Percentiles rank a stretch among this genome's conserved stretches.
phyloP scores from a whole-genome alignment of 768 basidiomycete species.

The Boletus tylopilopsis region DNA sequence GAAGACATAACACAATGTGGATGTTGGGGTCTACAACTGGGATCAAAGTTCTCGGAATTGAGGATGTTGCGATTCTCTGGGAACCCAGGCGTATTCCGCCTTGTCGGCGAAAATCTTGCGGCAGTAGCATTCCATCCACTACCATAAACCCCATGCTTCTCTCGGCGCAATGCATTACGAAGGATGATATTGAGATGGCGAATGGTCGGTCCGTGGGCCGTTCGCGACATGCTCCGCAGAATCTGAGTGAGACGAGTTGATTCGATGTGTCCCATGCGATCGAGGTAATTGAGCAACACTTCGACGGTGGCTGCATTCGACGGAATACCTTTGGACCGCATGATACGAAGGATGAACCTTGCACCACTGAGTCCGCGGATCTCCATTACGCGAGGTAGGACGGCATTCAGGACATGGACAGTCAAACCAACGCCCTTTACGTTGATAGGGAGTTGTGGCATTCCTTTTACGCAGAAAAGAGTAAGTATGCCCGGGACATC shows the following conservation, averaged over 20 bases:
- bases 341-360: slow-evolving; percentile 46
- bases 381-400: slow-evolving; percentile 48
- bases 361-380: slow-evolving; percentile 48
- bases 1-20: slow-evolving; percentile 38
- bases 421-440: slow-evolving; percentile 34
- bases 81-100: slow-evolving; percentile 13
- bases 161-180: slow-evolving; percentile 46
- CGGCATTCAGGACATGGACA: slow-evolving; percentile 56
- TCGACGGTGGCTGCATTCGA: slow-evolving; percentile 55
- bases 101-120: slow-evolving; percentile 35
- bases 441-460: slow-evolving; percentile 19
- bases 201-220: slow-evolving; percentile 44
- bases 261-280: slow-evolving; percentile 37
- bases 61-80: slow-evolving; percentile 13
- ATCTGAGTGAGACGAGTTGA: slow-evolving; percentile 47
- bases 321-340: slow-evolving; percentile 47
- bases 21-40: slow-evolving; percentile 40
- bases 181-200: slow-evolving; percentile 56
- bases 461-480: slow-evolving; percentile 19
- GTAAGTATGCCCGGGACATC: slow-evolving; percentile 20
- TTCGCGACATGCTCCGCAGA: slow-evolving; percentile 44
- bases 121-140: slow-evolving; percentile 46
- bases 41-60: slow-evolving; percentile 40
- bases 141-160: slow-evolving; percentile 44
- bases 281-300: slow-evolving; percentile 52